Evolutionary conservation across 2,329 filamentous ascomycete species (phyloP).

Genomic region (Knufia fluminis): DNA sequence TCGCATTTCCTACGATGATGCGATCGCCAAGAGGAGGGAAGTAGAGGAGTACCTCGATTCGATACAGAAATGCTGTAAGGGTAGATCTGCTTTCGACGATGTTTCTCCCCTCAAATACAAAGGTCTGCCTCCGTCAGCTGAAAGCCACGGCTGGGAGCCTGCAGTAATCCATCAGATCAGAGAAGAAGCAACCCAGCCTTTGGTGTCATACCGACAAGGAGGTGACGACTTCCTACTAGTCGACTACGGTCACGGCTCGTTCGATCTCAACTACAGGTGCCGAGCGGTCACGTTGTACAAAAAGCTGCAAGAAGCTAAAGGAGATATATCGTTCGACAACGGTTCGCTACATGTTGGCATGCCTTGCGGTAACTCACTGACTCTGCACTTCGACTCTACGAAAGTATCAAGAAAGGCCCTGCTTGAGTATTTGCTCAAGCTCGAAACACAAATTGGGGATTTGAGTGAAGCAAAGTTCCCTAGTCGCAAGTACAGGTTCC

Average conservation of each 20-base stretch:
- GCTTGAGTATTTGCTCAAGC: slow-evolving; percentile 28
- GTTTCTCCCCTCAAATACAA: slow-evolving; percentile 27
- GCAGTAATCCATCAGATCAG: slow-evolving; percentile 30
- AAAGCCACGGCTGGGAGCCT: slow-evolving; percentile 22
- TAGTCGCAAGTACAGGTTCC: slow-evolving; percentile 37
- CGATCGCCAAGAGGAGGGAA: slow-evolving; percentile 36
- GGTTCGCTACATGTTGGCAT: slow-evolving; percentile 42
- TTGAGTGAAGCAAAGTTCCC: slow-evolving; percentile 34
- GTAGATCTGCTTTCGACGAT: slow-evolving; percentile 25
- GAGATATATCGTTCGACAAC: slow-evolving; percentile 30
- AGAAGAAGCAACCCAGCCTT: slow-evolving; percentile 29
- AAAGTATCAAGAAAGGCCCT: slow-evolving; percentile 32
- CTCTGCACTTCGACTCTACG: slow-evolving; percentile 39
- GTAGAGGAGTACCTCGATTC: slow-evolving; percentile 38
- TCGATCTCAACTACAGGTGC: slow-evolving; percentile 50
- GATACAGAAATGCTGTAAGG: slow-evolving; percentile 34
- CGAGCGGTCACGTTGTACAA: slow-evolving; percentile 46
- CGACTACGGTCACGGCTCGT: slow-evolving; percentile 48
- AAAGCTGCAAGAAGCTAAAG: slow-evolving; percentile 30
- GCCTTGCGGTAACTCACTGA: slow-evolving; percentile 39
- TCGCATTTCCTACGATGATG: slow-evolving; percentile 44
- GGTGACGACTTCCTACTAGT: slow-evolving; percentile 47
- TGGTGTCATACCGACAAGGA: slow-evolving; percentile 36
- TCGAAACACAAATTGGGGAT: slow-evolving; percentile 34
- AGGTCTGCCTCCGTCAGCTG: slow-evolving; percentile 18